Base-by-base conservation (phyloP, 768 basidiomycete species). In the Amanita brunnescens region DNA sequence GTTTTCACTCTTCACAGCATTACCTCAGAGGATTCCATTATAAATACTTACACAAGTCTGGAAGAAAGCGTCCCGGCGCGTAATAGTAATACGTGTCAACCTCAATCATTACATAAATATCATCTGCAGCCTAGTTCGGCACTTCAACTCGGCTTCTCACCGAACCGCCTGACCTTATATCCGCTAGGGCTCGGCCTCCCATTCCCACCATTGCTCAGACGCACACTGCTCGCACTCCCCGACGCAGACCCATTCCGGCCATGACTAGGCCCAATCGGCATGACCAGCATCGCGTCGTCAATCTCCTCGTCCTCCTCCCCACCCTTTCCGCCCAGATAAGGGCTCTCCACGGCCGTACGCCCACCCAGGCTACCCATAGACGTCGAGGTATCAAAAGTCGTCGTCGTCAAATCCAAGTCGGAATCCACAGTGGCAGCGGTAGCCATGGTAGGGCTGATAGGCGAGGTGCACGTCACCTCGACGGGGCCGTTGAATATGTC, bases 401-500 rank as follows among this genome's bases (percentile, higher is more conserved):
- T 38, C 6, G 54, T 41, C n/a, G 51, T 53, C 12, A 47, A 56
- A 47, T 29, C 49, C 29, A 55, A 40, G 13, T 52, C 55, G 6
- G 47, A 57, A 41, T 37, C 52, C 39, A 18, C 24, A 7, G 21
- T n/a, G 16, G 26, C 18, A 2, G 30, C 12, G 12, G 40, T 12
- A 30, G 40, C 18, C 1, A 20, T 50, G 59, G 65, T 2, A 6
- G 63, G 68, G 1, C n/a, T n/a, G n/a, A n/a, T n/a, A n/a, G 68
- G 67, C 12, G 78, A 55, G 2, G 81, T 81, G 57, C 90, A 87
- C 53, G 74, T 75, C 13, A 81, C 77, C 66, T 91, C 90, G 51
- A 64, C 67, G n/a, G 85, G 66, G 57, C 91, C 90, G 61, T 91
- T 89, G 58, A 92, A 92, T 26, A 91, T 70, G 62, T 92, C 90